phyloP scores from a whole-genome alignment of 1,284 basidiomycete species.

The Earliella scabrosa region DNA sequence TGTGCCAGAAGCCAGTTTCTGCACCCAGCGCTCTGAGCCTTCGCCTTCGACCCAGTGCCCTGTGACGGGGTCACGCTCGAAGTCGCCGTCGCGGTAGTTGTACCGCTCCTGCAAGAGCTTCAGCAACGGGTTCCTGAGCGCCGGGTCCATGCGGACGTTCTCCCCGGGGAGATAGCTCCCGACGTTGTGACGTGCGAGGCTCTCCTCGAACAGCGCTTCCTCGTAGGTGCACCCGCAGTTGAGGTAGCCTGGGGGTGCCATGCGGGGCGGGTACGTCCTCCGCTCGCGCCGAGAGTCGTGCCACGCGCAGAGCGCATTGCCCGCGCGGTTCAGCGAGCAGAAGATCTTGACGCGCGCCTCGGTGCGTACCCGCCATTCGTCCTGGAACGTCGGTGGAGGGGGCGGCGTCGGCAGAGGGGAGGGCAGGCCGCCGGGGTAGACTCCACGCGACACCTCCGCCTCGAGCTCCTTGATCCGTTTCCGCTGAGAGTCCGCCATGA shows the following conservation, averaged over 20 bases:
- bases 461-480: conserved; percentile 52
- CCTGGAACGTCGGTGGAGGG: conserved; percentile 52
- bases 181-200: conserved; percentile 73
- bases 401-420: conserved; percentile 45
- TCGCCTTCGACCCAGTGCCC: conserved; percentile 71
- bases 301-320: conserved; percentile 86
- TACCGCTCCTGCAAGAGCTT: conserved; percentile 71
- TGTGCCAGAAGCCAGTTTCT: conserved; percentile 48
- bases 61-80: conserved; percentile 66
- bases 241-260: conserved; percentile 73
- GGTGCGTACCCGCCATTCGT: conserved; percentile 71
- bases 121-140: conserved; percentile 76
- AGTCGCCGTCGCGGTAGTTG: conserved; percentile 82
- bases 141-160: conserved; percentile 84
- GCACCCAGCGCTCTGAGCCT: conserved; percentile 65
- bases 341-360: conserved; percentile 69
- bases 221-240: conserved; percentile 85
- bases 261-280: conserved; percentile 74
- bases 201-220: conserved; percentile 84
- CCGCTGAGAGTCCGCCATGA: conserved; percentile 47
- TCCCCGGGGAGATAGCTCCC: conserved; percentile 84
- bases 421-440: conserved; percentile 35
- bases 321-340: conserved; percentile 82
- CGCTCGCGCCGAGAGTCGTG: conserved; percentile 84
- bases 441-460: conserved; percentile 42